Conservation (phyloP, 345 rosid species). For the Salix udensis region DNA sequence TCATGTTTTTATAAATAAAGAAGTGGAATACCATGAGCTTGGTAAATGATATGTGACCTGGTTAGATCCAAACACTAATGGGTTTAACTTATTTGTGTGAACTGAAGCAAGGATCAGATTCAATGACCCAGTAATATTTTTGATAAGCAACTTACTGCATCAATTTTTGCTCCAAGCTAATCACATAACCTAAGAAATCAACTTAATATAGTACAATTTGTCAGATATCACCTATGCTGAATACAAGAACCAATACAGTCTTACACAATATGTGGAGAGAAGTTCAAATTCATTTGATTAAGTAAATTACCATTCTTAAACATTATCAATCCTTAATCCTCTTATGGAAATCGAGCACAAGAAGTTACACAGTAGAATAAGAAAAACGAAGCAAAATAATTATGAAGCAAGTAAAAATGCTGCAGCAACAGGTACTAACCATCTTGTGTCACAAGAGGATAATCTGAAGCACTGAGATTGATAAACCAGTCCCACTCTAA, state of each 20-base stretch:
- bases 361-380: background rate
- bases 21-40: background rate
- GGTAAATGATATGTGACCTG: background rate
- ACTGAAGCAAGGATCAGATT: no score
- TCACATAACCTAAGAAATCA: no score
- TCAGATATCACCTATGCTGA: no score
- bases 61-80: background rate
- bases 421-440: slow-evolving; percentile 48
- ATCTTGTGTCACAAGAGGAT: slow-evolving; percentile 90
- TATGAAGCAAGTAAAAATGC: background rate
- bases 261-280: no score
- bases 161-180: no score
- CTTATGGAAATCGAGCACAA: background rate
- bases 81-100: background rate
- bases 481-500: slow-evolving; percentile 94
- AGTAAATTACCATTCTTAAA: background rate
- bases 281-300: background rate
- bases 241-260: no score
- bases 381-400: slow-evolving; percentile 2
- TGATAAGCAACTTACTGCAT: no score
- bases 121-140: no score
- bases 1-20: background rate
- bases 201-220: no score
- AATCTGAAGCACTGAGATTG: slow-evolving; percentile 89
- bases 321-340: background rate